Evolutionary conservation across 2,329 filamentous ascomycete genomes (phyloP), one percentile per base, ranked within the genome.

Genomic region (Plenodomus lindquistii): DNA sequence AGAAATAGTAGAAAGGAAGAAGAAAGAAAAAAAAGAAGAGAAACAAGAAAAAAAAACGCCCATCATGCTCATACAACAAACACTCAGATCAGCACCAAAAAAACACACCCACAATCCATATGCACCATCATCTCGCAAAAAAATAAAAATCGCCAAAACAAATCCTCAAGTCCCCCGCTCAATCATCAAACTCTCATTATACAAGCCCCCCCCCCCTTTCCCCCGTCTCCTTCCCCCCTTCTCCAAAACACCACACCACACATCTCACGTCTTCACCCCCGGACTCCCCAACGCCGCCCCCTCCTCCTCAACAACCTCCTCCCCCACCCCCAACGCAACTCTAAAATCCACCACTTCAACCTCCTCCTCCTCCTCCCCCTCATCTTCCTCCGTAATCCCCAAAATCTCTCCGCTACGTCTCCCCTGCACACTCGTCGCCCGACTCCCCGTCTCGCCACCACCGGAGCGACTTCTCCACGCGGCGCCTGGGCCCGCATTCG

Each of bases 361-460:
- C 18, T 75, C 73, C 51, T 84, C 81, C 1, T 63, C 62, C 55
- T 76, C 69, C 18, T 74, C 73, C 27, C 70, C 66, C 46, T 76
- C 70, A 19, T 75, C 74, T 51, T 75, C 73, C 40, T 71, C 73
- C 11, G 63, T 67, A 37, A 70, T 77, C 27, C 88, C 87, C n/a
- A 85, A 85, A 44, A 89, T 85, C 72, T 92, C 89, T 8, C 85
- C 86, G 45, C 87, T 91, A 19, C 85, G 76, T 21, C 88, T 77
- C 0, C 87, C 87, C 42, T 85, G 72, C 2, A 84, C 81, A 60
- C 87, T 91, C 1, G 81, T 81, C 5, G 71, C 73, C 4, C 75
- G 45, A 36, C 57, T 61, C 1, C 45, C 42, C 1, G 55, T 61
- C n/a, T 40, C 37, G n/a, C 37, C 41, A n/a, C 50, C 36, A 21